Conservation (phyloP, 371 early-diverging fungal genomes). For the Circinella umbellata region DNA sequence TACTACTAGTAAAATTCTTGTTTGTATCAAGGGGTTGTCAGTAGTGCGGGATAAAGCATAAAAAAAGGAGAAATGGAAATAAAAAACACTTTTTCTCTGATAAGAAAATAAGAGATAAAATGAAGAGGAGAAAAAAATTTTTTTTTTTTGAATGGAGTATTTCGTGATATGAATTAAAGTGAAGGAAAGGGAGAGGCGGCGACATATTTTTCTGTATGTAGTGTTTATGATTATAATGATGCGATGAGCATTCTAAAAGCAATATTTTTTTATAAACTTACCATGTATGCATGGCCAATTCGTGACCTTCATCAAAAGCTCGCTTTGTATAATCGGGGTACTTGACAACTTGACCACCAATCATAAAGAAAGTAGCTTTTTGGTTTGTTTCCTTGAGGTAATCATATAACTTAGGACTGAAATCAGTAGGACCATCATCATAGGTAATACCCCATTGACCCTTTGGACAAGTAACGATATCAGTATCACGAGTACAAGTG, state of each 20-base stretch:
- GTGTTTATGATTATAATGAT: no score
- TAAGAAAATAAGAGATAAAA: neutral
- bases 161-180: no score
- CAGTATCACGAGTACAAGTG: conserved; percentile 50
- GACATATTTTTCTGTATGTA: no score
- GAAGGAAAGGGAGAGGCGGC: no score
- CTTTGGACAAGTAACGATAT: conserved; percentile 59
- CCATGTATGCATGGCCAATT: conserved; percentile 60
- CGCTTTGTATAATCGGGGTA: conserved; percentile 56
- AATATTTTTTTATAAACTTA: neutral
- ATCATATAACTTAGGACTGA: conserved; percentile 53
- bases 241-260: no score
- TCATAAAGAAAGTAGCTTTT: conserved; percentile 70
- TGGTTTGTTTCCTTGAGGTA: conserved; percentile 54
- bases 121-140: no score
- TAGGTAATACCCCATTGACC: conserved; percentile 63
- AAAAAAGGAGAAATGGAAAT: neutral
- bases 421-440: conserved; percentile 69
- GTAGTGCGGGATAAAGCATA: neutral
- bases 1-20: no score
- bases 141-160: no score
- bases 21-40: no score
- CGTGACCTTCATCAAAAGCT: conserved; percentile 53
- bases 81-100: neutral
- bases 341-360: conserved; percentile 64